Base-by-base conservation (phyloP, 2,329 filamentous ascomycete genomes). In the Chrysoporthe deuterocubensis region DNA sequence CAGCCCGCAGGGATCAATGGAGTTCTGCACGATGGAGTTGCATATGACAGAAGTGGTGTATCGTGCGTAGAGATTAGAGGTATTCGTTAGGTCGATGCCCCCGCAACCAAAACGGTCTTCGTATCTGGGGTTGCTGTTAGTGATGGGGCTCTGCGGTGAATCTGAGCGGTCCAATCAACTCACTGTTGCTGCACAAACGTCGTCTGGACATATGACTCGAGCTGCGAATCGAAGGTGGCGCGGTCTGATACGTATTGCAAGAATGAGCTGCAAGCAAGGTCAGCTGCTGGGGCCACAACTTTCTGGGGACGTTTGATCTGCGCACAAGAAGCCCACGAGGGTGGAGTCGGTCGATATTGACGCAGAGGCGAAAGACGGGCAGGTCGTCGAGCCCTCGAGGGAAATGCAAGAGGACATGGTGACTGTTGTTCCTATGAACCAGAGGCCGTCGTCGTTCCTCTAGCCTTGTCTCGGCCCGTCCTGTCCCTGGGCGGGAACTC, bases 1-100 rank as follows among this genome's bases (percentile, higher is more conserved):
- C 58, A 96, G 81, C 26, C 81, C 80, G 80, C 96, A 99, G 37
- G 85, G 76, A 13, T 81, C 76, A 74, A 91, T 89, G 5, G 96
- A 98, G 76, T 93, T 94, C 79, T 99, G 96, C 62, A 99, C 88
- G 76, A 99, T 92, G 72, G 92, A 87, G 83, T 96, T 98, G 85
- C 96, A 99, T 71, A 99, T 86, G 71, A 96, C 90, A 70, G 92
- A 96, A 59, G 89, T 96, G 5, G 95, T 97, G 80, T 95, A 99
- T 74, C 96, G 91, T 61, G 96, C 95, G 80, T 99, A 99, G 75
- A 94, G 87, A 74, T 91, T 86, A 72, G 88, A 90, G 4, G 93
- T 90, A 77, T 97, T 92, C 66, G 88, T 88, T 67, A 94, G 85
- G 75, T 96, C 88, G 74, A 97, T 84, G 70, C 87, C 86, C 60